Conservation (phyloP, 2,329 filamentous ascomycete genomes). For the Leptographium wingfieldii region DNA sequence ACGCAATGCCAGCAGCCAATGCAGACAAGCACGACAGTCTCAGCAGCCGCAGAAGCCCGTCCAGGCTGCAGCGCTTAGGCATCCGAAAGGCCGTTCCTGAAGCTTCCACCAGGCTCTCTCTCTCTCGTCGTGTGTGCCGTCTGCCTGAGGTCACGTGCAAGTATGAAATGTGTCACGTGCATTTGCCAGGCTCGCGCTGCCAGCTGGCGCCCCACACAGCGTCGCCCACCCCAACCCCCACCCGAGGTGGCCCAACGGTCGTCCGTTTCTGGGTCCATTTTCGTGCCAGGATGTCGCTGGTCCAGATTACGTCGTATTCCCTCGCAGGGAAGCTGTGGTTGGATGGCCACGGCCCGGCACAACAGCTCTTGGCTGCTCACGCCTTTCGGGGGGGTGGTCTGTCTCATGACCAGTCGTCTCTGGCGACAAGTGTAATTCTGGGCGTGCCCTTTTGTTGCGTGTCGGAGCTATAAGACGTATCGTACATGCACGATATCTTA, state of each 20-base stretch:
- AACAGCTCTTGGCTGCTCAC: too few species aligned
- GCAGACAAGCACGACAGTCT: neutral
- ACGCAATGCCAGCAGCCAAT: neutral
- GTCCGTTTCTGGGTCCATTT: neutral
- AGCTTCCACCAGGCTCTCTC: neutral
- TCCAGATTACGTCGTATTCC: neutral
- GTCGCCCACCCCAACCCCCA: neutral
- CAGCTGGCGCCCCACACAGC: neutral
- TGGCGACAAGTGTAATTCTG: too few species aligned
- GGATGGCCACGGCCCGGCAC: neutral
- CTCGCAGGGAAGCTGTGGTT: neutral
- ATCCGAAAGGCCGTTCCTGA: neutral
- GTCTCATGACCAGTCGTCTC: too few species aligned
- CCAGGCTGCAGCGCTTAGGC: neutral
- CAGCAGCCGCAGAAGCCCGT: too few species aligned
- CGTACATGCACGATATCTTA: too few species aligned
- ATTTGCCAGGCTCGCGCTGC: neutral
- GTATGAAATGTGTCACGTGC: neutral
- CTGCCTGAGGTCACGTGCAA: too few species aligned
- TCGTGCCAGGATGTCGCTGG: neutral
- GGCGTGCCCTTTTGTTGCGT: too few species aligned
- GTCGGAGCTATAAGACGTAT: too few species aligned
- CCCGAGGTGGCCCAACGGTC: neutral
- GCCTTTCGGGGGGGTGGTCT: too few species aligned
- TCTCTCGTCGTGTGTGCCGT: neutral